Evolutionary conservation across 805 yeast species (phyloP).

Genomic region (Candida incommunis): DNA sequence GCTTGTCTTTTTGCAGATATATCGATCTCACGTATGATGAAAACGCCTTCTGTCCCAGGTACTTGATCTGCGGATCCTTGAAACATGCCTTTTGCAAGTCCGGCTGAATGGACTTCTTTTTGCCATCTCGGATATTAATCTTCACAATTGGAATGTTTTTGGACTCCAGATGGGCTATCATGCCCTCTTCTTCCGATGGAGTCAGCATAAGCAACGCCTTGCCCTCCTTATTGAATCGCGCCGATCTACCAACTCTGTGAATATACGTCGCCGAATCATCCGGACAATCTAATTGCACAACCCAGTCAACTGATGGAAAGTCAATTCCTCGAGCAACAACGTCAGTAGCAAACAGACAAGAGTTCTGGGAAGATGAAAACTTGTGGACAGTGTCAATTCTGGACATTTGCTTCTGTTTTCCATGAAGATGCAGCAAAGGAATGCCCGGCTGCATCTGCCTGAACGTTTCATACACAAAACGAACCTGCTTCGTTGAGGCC

Average conservation of each 20-base stretch:
- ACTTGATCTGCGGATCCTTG: slow-evolving; percentile 81
- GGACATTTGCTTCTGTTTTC: slow-evolving; percentile 83
- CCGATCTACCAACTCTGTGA: slow-evolving; percentile 83
- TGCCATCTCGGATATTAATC: slow-evolving; percentile 61
- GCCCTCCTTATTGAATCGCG: slow-evolving; percentile 76
- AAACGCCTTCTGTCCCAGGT: slow-evolving; percentile 90
- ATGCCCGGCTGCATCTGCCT: slow-evolving; percentile 86
- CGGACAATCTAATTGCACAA: slow-evolving; percentile 83
- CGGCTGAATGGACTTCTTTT: slow-evolving; percentile 58
- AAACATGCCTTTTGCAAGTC: slow-evolving; percentile 85
- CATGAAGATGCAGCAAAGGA: slow-evolving; percentile 71
- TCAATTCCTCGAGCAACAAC: slow-evolving; percentile 87
- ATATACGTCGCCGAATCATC: slow-evolving; percentile 82
- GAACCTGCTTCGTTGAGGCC: slow-evolving; percentile 83
- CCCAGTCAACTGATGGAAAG: slow-evolving; percentile 91
- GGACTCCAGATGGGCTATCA: slow-evolving; percentile 45
- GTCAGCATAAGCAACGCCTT: slow-evolving; percentile 70
- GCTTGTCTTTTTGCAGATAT: slow-evolving; percentile 75
- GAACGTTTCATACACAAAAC: slow-evolving; percentile 76
- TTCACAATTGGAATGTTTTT: slow-evolving; percentile 57
- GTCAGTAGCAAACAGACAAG: slow-evolving; percentile 80
- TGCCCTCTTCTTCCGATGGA: slow-evolving; percentile 70
- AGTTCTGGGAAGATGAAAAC: slow-evolving; percentile 63
- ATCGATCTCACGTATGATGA: slow-evolving; percentile 81
- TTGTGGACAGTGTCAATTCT: slow-evolving; percentile 69